Evolutionary conservation across 495 filamentous ascomycete species (phyloP).

Genomic region (Lophiotrema nucula): DNA sequence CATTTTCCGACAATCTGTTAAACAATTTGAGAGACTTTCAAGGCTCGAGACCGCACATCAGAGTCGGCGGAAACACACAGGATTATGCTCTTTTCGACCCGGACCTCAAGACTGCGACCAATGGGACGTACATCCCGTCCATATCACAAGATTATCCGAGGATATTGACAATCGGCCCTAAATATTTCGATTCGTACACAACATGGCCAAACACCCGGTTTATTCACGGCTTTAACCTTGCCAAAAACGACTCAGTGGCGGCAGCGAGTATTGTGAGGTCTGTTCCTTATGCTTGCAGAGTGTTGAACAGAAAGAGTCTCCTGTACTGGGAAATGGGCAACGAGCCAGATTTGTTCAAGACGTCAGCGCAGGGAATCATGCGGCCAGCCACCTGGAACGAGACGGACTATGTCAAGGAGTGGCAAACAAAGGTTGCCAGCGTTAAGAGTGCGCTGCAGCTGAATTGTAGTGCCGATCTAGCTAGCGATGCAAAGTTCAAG

Average conservation of each 20-base stretch:
- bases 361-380: conserved; percentile 52
- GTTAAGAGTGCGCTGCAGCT: conserved; percentile 52
- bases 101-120: conserved; percentile 51
- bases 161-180: conserved; percentile 59
- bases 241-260: conserved; percentile 53
- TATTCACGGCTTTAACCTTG: conserved; percentile 64
- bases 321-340: conserved; percentile 65
- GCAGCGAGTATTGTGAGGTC: conserved; percentile 56
- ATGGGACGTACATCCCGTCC: conserved; percentile 52
- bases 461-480: conserved; percentile 52
- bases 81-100: conserved; percentile 63
- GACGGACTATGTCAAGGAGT: conserved; percentile 58
- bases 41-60: conserved; percentile 57
- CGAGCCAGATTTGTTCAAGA: conserved; percentile 64
- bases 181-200: conserved; percentile 64
- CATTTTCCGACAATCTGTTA: conserved; percentile 57
- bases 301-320: conserved; percentile 49
- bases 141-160: conserved; percentile 61
- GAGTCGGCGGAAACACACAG: conserved; percentile 63
- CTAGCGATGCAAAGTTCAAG: conserved; percentile 44
- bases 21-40: conserved; percentile 49
- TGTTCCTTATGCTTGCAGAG: conserved; percentile 60
- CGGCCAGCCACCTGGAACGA: conserved; percentile 58
- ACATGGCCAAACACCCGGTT: conserved; percentile 59
- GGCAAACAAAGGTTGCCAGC: conserved; percentile 54